Conservation (phyloP, 371 early-diverging fungal species). For the Choanephora cucurbitarum region DNA sequence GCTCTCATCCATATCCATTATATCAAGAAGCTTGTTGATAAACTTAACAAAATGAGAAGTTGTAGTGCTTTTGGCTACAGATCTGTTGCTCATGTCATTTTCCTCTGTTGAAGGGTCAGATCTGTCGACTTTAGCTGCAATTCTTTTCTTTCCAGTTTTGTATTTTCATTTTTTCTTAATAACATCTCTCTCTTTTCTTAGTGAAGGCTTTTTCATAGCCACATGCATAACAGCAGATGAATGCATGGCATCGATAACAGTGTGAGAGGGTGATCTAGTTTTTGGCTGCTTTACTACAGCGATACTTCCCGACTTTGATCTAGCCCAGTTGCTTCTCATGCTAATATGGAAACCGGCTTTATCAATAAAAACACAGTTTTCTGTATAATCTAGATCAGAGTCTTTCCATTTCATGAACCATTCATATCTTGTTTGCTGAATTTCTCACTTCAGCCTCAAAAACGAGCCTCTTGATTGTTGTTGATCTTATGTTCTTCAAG, state of each 20-base stretch:
- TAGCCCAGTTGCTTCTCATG: slow-evolving; percentile 13
- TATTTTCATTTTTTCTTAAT: slow-evolving; percentile 13
- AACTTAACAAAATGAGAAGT: slow-evolving; percentile 19
- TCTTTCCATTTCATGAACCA: slow-evolving; percentile 22
- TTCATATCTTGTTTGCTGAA: slow-evolving; percentile 10
- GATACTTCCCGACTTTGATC: slow-evolving; percentile 4
- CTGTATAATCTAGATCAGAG: slow-evolving; percentile 18
- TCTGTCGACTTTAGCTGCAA: too few relatives aligned
- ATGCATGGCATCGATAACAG: slow-evolving; percentile 17
- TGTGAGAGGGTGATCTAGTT: slow-evolving; percentile 10
- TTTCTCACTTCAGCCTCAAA: slow-evolving; percentile 14
- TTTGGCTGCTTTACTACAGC: slow-evolving; percentile 5
- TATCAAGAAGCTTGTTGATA: slow-evolving; percentile 16
- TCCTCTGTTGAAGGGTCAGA: slow-evolving; percentile 8
- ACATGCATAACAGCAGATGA: slow-evolving; percentile 13
- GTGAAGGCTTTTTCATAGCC: slow-evolving; percentile 18
- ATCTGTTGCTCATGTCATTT: slow-evolving; percentile 13
- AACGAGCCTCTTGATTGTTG: slow-evolving; percentile 3
- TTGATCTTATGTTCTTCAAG: slow-evolving; percentile 14
- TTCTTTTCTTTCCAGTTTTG: slow-evolving; percentile 9
- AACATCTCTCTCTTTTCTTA: slow-evolving; percentile 9
- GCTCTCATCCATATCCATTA: slow-evolving; percentile 12
- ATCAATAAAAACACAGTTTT: slow-evolving; percentile 23
- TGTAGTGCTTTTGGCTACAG: slow-evolving; percentile 14
- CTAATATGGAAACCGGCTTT: slow-evolving; percentile 18